Conservation (phyloP, 192 early-diverging fungal genomes). For the Martensiomyces pterosporus region DNA sequence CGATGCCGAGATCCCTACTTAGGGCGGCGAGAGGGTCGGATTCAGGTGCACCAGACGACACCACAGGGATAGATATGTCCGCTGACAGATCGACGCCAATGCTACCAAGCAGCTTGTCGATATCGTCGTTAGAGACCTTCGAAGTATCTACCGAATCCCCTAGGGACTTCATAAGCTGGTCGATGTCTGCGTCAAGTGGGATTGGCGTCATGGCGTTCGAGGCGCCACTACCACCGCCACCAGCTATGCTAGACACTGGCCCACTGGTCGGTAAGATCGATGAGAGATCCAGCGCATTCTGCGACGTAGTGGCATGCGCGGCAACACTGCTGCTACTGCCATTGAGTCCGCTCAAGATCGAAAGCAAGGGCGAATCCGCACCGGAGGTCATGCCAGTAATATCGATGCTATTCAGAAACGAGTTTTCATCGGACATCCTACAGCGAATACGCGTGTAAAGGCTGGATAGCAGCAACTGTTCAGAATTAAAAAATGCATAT, state of each 20-base stretch:
- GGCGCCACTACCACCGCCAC: no score
- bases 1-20: constrained; percentile 29
- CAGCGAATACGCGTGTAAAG: no score
- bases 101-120: constrained; percentile 44
- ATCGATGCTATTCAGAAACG: not conserved
- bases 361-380: constrained; percentile 11
- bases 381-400: constrained; percentile 3
- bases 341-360: constrained; percentile 11
- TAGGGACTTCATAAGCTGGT: constrained; percentile 43
- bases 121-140: constrained; percentile 40
- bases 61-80: constrained; percentile 1
- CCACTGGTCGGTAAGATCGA: constrained; percentile 14
- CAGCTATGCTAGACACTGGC: no score
- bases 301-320: not conserved
- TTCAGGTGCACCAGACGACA: not conserved
- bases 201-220: constrained; percentile 10
- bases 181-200: constrained; percentile 34
- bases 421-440: constrained; percentile 23
- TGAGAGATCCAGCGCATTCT: constrained; percentile 16
- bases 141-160: constrained; percentile 28
- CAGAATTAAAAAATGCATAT: no score
- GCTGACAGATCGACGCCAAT: constrained; percentile 29
- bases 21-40: constrained; percentile 28
- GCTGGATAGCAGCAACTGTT: no score
- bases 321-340: constrained; percentile 2